Percentiles rank a stretch among this genome's conserved stretches.
Conservation (phyloP, 495 filamentous ascomycete species). For the Apiosordaria backusii region DNA sequence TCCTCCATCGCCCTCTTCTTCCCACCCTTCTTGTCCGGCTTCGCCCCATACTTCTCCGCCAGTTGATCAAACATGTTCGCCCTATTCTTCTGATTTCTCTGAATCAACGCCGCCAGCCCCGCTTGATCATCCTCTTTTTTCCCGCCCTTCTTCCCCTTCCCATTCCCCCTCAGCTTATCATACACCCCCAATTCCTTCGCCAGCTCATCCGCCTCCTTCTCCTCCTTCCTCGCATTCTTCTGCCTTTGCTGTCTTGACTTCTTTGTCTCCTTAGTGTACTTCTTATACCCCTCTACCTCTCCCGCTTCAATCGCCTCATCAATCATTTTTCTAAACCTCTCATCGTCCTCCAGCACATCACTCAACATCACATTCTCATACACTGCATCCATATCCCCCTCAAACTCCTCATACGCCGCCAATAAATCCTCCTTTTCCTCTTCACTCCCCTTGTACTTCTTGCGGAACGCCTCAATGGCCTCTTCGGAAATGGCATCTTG, state of each 20-base stretch:
- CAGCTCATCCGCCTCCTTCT: slow-evolving; percentile 65
- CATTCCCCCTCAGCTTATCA: slow-evolving; percentile 50
- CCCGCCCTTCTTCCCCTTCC: slow-evolving; percentile 44
- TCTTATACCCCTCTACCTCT: slow-evolving; percentile 59
- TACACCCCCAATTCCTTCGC: slow-evolving; percentile 68
- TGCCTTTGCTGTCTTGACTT: slow-evolving; percentile 60
- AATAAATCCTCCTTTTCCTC: slow-evolving; percentile 78
- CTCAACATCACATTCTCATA: slow-evolving; percentile 84
- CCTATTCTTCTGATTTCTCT: slow-evolving; percentile 36
- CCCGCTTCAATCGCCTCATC: slow-evolving; percentile 71
- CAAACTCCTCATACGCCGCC: slow-evolving; percentile 61
- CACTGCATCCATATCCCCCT: slow-evolving; percentile 70
- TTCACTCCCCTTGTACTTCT: slow-evolving; percentile 77
- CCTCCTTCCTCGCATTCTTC: slow-evolving; percentile 62
- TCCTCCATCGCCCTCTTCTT: slow-evolving; percentile 47
- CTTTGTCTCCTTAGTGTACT: slow-evolving; percentile 69
- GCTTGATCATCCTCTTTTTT: slow-evolving; percentile 45
- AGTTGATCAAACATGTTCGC: slow-evolving; percentile 59
- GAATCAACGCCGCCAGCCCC: slow-evolving; percentile 42
- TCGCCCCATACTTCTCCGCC: slow-evolving; percentile 67
- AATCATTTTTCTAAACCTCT: slow-evolving; percentile 74
- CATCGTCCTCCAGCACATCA: slow-evolving; percentile 79
- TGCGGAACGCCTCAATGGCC: slow-evolving; percentile 66
- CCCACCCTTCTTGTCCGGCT: slow-evolving; percentile 37
- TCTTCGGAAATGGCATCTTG: slow-evolving; percentile 64